Evolutionary conservation across 768 basidiomycete species (phyloP), one percentile per base, ranked within the genome.

Genomic region (Tremella fuciformis): DNA sequence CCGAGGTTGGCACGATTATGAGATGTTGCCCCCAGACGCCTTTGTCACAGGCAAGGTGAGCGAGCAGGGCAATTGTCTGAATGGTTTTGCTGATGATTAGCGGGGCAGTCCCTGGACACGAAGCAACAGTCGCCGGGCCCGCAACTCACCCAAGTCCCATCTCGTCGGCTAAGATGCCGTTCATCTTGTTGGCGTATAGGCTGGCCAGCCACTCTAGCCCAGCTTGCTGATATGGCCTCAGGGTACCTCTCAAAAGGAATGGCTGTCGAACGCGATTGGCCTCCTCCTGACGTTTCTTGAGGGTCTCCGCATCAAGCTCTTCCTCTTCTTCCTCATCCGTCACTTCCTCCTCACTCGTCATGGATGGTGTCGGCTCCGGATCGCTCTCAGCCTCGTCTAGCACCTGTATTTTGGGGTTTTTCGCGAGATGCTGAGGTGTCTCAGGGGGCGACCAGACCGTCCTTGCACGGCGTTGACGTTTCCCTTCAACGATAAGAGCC

Each of bases 121-220:
- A 4, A 52, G 8, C 4, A 29, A 6, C 7, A 22, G 29, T 34
- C 29, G 29, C 29, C 11, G 11, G 4, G 29, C 29, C 29, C 11
- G 11, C 4, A 3, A 81, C 86, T 41, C 69, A 93, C 90, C 91
- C 91, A 7, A 94, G 78, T 44, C 91, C 92, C 91, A 96, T 93
- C 76, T 94, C 91, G 70, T 94, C 92, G 1, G 91, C 90, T 39
- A 79, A 62, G 37, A 79, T 79, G 39, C 80, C 80, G 63, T 81
- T 81, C 63, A 78, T 74, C 3, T 76, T 75, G 38, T 78, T 78
- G 18, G 74, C 65, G 65, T 79, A 80, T 0, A 80, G 59, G 52
- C 76, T 76, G 1, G 78, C 80, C 13, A 81, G 77, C 80, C 80
- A 81, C 47, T 80, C 79, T 16, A 81, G 69, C 1, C 80, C 80